Evolutionary conservation across 2,329 filamentous ascomycete genomes (phyloP), one percentile per base, ranked within the genome.

Genomic region (Fusarium pseudograminearum): DNA sequence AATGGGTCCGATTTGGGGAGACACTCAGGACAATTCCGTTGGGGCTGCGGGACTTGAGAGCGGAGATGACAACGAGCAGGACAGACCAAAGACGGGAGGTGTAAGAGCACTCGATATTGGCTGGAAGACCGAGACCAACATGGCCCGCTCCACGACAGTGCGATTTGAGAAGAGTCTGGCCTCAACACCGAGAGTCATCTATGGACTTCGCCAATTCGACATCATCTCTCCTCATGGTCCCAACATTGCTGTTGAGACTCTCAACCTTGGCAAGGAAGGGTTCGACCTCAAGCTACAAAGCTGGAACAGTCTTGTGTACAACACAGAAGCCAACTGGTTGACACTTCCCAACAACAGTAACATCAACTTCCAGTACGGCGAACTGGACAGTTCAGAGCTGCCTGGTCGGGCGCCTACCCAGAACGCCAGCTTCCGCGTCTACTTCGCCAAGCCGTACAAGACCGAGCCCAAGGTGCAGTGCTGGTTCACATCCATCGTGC

Each of bases 1-100:
- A 14, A n/a, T 56, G 22, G 52, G 31, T 7, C 52, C 52, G 2
- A 55, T 55, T 12, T 55, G 52, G 52, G 50, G 50, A 53, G 50
- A 53, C 14, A 31, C n/a, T 15, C 26, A 53, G 50, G 52, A 50
- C 10, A 22, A 50, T n/a, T 50, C 47, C 9, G 47, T 3, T 28
- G 33, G 36, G 7, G 50, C 15, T 4, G n/a, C 36, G 2, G 50
- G 50, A 16, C 26, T 53, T 6, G 50, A 53, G 7, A 41, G 20
- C 7, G n/a, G 36, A 7, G 50, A 53, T n/a, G 50, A 53, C 6
- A 31, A n/a, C 20, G 50, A 53, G 20, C 50, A 22, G 8, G 26
- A 53, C 5, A 12, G 38, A 4, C 50, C 50, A 5, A 53, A 33
- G 50, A 24, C 36, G 0, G 50, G 50, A 16, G 50, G 36, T 31